phyloP scores from a whole-genome alignment of 2,329 filamentous ascomycete genomes.

The Onygena corvina region DNA sequence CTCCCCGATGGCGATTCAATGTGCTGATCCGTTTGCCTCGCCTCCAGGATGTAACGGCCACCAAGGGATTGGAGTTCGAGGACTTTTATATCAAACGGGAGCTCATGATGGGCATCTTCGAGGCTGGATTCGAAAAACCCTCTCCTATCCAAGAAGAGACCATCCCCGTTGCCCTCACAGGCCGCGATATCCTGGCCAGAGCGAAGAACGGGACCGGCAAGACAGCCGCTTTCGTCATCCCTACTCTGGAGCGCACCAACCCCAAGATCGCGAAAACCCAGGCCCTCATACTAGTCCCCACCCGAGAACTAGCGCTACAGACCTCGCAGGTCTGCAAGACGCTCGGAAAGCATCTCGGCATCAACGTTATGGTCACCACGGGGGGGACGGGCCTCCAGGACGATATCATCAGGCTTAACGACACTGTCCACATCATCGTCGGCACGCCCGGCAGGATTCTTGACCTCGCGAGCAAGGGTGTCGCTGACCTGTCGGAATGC shows the following conservation, averaged over 20 bases:
- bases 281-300: constrained; percentile 90
- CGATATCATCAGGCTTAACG: constrained; percentile 88
- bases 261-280: constrained; percentile 94
- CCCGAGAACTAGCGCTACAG: constrained; percentile 90
- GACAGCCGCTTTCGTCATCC: constrained; percentile 95
- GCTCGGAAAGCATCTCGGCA: constrained; percentile 85
- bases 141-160: constrained; percentile 99
- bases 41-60: constrained; percentile 84
- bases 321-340: constrained; percentile 99
- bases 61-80: constrained; percentile 94
- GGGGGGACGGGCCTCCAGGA: constrained; percentile 90
- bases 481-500: constrained; percentile 90
- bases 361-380: constrained; percentile 99
- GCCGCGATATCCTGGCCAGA: constrained; percentile 85
- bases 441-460: constrained; percentile 93
- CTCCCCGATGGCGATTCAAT: neutral
- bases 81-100: constrained; percentile 92
- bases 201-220: constrained; percentile 99
- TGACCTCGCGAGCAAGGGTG: constrained; percentile 88
- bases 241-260: constrained; percentile 88
- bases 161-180: constrained; percentile 89
- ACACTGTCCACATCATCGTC: constrained; percentile 93
- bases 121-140: constrained; percentile 96
- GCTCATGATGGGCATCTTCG: constrained; percentile 97
- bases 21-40: constrained; percentile 12